phyloP scores from a whole-genome alignment of 148 eudicot genomes.

The Salicornia ramosissima region DNA sequence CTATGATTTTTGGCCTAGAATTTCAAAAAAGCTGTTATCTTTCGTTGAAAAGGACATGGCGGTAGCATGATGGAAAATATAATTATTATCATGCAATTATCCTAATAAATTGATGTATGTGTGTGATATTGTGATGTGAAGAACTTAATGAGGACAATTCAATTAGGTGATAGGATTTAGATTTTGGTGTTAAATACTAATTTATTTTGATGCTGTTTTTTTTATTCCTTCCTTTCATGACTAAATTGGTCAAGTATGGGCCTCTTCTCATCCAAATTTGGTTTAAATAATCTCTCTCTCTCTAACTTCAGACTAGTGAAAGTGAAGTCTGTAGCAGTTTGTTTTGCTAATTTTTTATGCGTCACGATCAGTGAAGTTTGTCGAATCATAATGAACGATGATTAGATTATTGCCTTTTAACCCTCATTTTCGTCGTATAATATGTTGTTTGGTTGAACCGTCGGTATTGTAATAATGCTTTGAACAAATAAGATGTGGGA shows the following conservation, averaged over 20 bases:
- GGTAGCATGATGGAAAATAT: background rate
- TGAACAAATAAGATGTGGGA: background rate
- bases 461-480: constrained; percentile 7
- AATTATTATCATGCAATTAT: constrained; percentile 18
- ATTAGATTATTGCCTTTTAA: constrained; percentile 1
- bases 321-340: constrained; percentile 19
- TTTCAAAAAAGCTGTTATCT: constrained; percentile 4
- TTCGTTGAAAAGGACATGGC: constrained; percentile 8
- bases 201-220: background rate
- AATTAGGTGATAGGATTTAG: constrained; percentile 13
- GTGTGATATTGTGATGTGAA: too few species aligned
- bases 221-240: constrained; percentile 21
- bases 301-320: constrained; percentile 17
- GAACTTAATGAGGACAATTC: constrained; percentile 19
- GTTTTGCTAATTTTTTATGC: constrained; percentile 17
- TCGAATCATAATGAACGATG: constrained; percentile 11
- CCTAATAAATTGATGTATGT: constrained; percentile 11
- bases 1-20: background rate
- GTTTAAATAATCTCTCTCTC: background rate
- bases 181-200: background rate
- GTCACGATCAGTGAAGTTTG: background rate
- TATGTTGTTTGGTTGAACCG: constrained; percentile 13
- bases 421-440: background rate
- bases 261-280: constrained; percentile 2
- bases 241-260: constrained; percentile 13